Conservation (phyloP, 2,329 filamentous ascomycete species). For the Aspergillus proliferans region DNA sequence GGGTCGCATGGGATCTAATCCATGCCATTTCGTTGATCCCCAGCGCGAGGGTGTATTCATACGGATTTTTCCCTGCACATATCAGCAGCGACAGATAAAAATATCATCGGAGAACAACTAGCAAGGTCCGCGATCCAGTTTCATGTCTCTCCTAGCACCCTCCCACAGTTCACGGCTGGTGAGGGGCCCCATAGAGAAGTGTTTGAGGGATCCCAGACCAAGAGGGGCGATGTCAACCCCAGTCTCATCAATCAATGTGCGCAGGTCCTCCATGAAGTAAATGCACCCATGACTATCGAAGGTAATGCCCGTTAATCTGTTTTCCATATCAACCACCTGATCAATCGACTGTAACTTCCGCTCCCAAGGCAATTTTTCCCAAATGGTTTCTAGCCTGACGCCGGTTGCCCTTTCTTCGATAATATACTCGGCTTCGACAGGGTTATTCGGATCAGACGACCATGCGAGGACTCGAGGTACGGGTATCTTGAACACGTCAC, state of each 20-base stretch:
- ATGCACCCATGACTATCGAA: slow-evolving; percentile 22
- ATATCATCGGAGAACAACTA: slow-evolving; percentile 5
- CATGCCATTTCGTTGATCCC: slow-evolving; percentile 21
- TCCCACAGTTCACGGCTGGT: slow-evolving; percentile 17
- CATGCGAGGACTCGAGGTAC: slow-evolving; percentile 13
- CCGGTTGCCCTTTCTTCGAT: slow-evolving; percentile 25
- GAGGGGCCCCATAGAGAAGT: slow-evolving; percentile 19
- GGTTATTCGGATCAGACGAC: slow-evolving; percentile 13
- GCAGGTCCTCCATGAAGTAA: slow-evolving; percentile 21
- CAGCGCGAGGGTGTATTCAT: slow-evolving; percentile 18
- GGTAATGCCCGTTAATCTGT: slow-evolving; percentile 14
- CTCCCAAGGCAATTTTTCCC: slow-evolving; percentile 20
- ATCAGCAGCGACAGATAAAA: neutral
- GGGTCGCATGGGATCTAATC: slow-evolving; percentile 15
- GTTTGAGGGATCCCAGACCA: slow-evolving; percentile 9
- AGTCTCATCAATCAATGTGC: neutral
- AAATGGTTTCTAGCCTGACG: slow-evolving; percentile 22
- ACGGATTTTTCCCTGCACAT: slow-evolving; percentile 10
- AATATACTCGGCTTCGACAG: slow-evolving; percentile 20
- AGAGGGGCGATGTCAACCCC: neutral
- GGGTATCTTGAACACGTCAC: slow-evolving; percentile 14
- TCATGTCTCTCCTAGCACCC: slow-evolving; percentile 14
- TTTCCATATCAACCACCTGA: slow-evolving; percentile 23
- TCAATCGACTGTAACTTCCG: slow-evolving; percentile 18
- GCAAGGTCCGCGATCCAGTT: slow-evolving; percentile 26